phyloP scores from a whole-genome alignment of 257 asterid species.

The Penstemon barbatus region DNA sequence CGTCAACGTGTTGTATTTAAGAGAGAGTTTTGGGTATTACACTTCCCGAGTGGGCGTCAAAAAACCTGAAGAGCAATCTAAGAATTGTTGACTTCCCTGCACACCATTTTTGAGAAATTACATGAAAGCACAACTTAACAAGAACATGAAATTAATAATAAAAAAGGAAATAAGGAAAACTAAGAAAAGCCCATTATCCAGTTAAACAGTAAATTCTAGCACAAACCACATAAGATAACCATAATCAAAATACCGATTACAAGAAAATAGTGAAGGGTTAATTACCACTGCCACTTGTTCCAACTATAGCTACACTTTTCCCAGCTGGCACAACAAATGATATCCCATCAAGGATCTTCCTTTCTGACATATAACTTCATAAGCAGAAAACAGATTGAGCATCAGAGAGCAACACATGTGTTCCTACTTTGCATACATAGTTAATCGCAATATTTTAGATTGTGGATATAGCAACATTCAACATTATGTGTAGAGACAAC shows the following conservation, averaged over 20 bases:
- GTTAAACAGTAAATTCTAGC: constrained; percentile 15
- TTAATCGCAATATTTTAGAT: not conserved
- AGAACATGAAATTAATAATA: not conserved
- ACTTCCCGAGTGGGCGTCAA: constrained; percentile 75
- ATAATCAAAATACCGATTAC: constrained; percentile 22
- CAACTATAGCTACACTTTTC: constrained; percentile 97
- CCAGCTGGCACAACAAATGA: constrained; percentile 96
- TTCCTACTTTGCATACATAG: constrained; percentile 11
- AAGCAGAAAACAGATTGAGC: constrained; percentile 29
- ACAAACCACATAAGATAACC: constrained; percentile 17
- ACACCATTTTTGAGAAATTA: constrained; percentile 24
- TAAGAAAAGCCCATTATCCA: constrained; percentile 5
- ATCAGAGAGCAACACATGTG: constrained; percentile 20
- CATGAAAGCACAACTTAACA: constrained; percentile 3
- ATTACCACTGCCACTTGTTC: constrained; percentile 99
- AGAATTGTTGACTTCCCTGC: constrained; percentile 96
- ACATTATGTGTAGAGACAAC: constrained; percentile 2
- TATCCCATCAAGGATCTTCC: constrained; percentile 90
- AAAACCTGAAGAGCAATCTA: constrained; percentile 91
- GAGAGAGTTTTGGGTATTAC: constrained; percentile 47
- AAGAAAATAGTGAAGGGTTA: constrained; percentile 21
- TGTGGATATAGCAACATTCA: constrained; percentile 16
- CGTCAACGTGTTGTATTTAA: not conserved
- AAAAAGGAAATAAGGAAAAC: not conserved
- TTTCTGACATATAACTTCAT: constrained; percentile 73